Evolutionary conservation across 2,329 filamentous ascomycete species (phyloP), one percentile per base, ranked within the genome.

Genomic region (Aspergillus sp.): DNA sequence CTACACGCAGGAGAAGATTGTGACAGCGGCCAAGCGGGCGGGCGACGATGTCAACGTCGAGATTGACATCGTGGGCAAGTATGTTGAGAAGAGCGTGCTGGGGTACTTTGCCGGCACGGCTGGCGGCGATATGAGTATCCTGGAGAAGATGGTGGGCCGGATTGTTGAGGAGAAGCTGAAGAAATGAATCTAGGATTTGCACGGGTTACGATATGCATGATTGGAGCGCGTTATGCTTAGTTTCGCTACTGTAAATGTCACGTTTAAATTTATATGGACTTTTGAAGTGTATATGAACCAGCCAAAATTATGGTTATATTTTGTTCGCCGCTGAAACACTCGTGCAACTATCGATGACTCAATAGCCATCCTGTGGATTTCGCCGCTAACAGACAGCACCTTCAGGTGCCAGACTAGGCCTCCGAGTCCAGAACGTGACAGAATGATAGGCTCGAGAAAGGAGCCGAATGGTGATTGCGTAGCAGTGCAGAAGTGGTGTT

Each of bases 1-100:
- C 8, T 99, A 99, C 73, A 96, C 94, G 10, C 94, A 97, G 76
- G 90, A 93, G 73, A 89, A 89, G 72, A 86, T 99, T 14, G 87
- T 95, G 14, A 85, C 90, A 57, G 89, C 89, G 2, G 78, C 77
- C 48, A 96, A 96, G 82, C 79, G 82, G 72, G 75, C 81, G 26
- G 91, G 92, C 2, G 90, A 95, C 5, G 82, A 85, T 46, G 89
- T 96, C 55, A 96, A 96, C 66, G 83, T 96, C 33, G 92, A 96
- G 78, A 93, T 96, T 49, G 92, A 96, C 69, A 90, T 95, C 77
- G 83, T 87, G 5, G 85, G 85, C 9, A 81, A 81, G 62, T 78
- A 81, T 57, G 79, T 81, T 14, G 79, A 81, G 71, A 96, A 96
- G 83, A 93, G 89, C 57, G 84, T 96, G 51, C 81, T 85, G 17